phyloP scores from a whole-genome alignment of 2,329 filamentous ascomycete species.

The Colletotrichum sojae region DNA sequence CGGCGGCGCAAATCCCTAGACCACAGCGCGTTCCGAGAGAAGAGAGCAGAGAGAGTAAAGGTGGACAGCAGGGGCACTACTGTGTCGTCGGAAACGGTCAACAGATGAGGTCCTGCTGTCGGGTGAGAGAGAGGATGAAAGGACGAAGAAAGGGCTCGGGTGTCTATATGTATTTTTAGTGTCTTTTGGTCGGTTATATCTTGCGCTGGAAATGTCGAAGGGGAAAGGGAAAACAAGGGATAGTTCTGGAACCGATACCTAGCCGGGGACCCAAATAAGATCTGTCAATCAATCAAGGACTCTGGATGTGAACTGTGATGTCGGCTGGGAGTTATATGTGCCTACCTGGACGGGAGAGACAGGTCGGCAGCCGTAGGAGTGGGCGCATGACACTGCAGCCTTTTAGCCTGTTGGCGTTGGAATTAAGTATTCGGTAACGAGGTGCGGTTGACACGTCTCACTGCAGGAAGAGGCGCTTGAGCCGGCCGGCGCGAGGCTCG shows the following conservation, averaged over 20 bases:
- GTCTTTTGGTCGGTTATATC: constrained; percentile 17
- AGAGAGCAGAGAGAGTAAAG: no score
- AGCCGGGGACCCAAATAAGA: constrained; percentile 17
- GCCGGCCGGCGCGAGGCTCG: background rate
- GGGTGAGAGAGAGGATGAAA: constrained; percentile 5
- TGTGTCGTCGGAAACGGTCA: background rate
- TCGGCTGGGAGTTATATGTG: background rate
- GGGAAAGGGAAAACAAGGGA: constrained; percentile 21
- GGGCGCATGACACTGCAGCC: background rate
- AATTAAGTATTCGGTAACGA: background rate
- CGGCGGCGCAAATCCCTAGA: constrained; percentile 32
- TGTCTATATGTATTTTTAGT: constrained; percentile 41
- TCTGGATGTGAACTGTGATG: background rate
- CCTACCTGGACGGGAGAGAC: background rate
- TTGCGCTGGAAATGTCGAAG: constrained; percentile 10
- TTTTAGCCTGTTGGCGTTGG: constrained; percentile 1
- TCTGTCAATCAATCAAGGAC: constrained; percentile 9
- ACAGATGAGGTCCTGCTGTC: background rate
- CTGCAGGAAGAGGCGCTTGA: constrained; percentile 4
- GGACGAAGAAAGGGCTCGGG: constrained; percentile 8
- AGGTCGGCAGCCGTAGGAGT: no score
- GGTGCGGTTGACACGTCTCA: constrained; percentile 8
- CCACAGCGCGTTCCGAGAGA: background rate
- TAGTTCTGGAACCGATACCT: constrained; percentile 29
- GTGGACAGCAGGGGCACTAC: no score